Percentiles rank a stretch among this genome's conserved stretches.
phyloP scores from a whole-genome alignment of 108 stramenopile species.

The Stephanodiscus triporus region DNA sequence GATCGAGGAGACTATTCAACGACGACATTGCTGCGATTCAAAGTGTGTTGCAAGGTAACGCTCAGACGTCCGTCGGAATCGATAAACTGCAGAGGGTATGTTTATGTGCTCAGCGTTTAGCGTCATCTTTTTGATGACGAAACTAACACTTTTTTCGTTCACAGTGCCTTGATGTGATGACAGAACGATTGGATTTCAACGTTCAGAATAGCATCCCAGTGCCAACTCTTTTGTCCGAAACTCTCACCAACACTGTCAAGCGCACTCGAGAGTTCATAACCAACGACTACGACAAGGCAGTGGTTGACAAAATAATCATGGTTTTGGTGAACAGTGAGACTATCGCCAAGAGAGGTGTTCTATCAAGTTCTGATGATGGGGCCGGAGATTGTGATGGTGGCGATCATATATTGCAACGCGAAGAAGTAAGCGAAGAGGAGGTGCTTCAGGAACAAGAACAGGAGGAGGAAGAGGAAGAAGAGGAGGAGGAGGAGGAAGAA shows the following conservation, averaged over 20 bases:
- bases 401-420: slow-evolving; percentile 85
- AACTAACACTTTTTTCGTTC: no score
- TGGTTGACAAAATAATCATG: slow-evolving; percentile 92
- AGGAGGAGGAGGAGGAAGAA: slow-evolving; percentile 91
- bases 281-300: slow-evolving; percentile 87
- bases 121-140: no score
- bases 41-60: slow-evolving; percentile 64
- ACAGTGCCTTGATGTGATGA: slow-evolving; percentile 88
- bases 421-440: slow-evolving; percentile 97
- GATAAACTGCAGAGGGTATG: slow-evolving; percentile 63
- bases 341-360: slow-evolving; percentile 61
- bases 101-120: no score
- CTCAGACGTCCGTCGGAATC: slow-evolving; percentile 69
- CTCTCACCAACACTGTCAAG: slow-evolving; percentile 77
- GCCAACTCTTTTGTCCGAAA: slow-evolving; percentile 88
- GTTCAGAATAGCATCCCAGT: slow-evolving; percentile 95
- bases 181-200: slow-evolving; percentile 94
- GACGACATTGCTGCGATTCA: slow-evolving; percentile 85
- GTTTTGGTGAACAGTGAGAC: slow-evolving; percentile 92
- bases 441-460: slow-evolving; percentile 96
- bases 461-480: slow-evolving; percentile 75
- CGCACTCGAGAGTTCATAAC: slow-evolving; percentile 78
- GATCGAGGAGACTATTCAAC: slow-evolving; percentile 69
- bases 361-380: slow-evolving; percentile 62
- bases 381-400: slow-evolving; percentile 86